Evolutionary conservation across 495 filamentous ascomycete species (phyloP).

Genomic region (Penicillium bovifimosum): DNA sequence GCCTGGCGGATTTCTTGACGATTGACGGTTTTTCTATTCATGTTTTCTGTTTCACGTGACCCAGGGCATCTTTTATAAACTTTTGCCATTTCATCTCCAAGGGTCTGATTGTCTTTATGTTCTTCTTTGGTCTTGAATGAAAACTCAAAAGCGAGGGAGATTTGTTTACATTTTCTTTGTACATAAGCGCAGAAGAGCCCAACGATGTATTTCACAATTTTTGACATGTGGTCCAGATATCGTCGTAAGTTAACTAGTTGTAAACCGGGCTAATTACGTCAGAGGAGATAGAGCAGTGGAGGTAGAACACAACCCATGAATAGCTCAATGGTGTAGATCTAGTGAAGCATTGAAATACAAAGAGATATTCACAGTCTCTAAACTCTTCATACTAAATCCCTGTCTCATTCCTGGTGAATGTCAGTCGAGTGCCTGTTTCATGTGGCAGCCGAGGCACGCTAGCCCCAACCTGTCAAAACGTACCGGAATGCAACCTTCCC

Average conservation of each 20-base stretch:
- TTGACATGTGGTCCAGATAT: neutral
- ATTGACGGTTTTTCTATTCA: slow-evolving; percentile 36
- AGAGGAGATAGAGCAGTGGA: neutral
- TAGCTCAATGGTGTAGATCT: no score
- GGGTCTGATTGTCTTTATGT: slow-evolving; percentile 32
- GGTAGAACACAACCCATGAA: neutral
- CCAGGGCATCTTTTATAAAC: slow-evolving; percentile 16
- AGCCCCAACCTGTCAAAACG: neutral
- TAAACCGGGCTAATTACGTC: slow-evolving; percentile 1
- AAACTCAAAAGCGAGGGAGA: slow-evolving; percentile 24
- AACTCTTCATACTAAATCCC: no score
- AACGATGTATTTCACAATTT: neutral
- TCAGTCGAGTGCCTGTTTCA: slow-evolving; percentile 6
- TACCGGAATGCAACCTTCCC: slow-evolving; percentile 1
- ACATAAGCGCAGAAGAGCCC: slow-evolving; percentile 31
- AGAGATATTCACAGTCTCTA: no score
- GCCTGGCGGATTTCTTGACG: slow-evolving; percentile 14
- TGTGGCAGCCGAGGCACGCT: slow-evolving; percentile 24
- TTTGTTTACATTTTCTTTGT: slow-evolving; percentile 27
- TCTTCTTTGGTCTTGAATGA: slow-evolving; percentile 12
- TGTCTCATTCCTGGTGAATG: no score
- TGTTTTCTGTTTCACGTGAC: slow-evolving; percentile 13
- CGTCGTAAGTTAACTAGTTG: no score
- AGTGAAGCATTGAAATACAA: no score
- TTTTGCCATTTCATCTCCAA: slow-evolving; percentile 23